These are phyloP conservation scores for Phytopythium delawarense DNA, from an alignment of 352 stramenopile species.

Conservation along the genomic window DNA sequence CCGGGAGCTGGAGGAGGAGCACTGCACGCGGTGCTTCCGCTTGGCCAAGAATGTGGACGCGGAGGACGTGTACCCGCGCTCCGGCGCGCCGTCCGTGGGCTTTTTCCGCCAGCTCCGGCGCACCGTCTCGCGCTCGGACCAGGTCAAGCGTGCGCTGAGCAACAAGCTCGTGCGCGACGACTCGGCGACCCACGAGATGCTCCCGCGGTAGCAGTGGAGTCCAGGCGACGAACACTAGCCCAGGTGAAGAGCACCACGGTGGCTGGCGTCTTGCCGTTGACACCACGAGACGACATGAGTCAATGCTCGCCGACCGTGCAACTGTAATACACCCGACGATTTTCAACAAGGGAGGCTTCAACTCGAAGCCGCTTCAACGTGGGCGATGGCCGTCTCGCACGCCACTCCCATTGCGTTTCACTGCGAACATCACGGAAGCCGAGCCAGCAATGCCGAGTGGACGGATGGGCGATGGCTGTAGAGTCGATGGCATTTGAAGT, in stretches of 20 bases:
- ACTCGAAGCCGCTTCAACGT: too few relatives aligned
- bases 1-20: conserved; percentile 76
- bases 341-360: too few relatives aligned
- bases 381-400: too few relatives aligned
- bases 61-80: conserved; percentile 72
- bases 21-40: conserved; percentile 73
- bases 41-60: conserved; percentile 68
- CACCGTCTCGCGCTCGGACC: conserved; percentile 62
- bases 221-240: not conserved
- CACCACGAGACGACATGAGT: too few relatives aligned
- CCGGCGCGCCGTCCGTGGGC: conserved; percentile 38
- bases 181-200: conserved; percentile 15
- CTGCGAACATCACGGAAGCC: too few relatives aligned
- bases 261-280: not conserved
- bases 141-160: conserved; percentile 71
- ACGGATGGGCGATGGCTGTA: too few relatives aligned
- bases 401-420: too few relatives aligned
- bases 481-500: too few relatives aligned
- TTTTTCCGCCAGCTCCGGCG: conserved; percentile 63
- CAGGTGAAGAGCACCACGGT: not conserved
- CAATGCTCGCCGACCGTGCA: too few relatives aligned
- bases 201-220: conserved; percentile 8
- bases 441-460: too few relatives aligned
- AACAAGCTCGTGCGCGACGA: conserved; percentile 19
- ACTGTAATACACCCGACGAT: too few relatives aligned